Percentiles rank a stretch among this genome's conserved stretches.
These are phyloP conservation scores for Podosphaera aphanis DNA, from an alignment of 2,329 filamentous ascomycete species.

Conservation along the genomic window DNA sequence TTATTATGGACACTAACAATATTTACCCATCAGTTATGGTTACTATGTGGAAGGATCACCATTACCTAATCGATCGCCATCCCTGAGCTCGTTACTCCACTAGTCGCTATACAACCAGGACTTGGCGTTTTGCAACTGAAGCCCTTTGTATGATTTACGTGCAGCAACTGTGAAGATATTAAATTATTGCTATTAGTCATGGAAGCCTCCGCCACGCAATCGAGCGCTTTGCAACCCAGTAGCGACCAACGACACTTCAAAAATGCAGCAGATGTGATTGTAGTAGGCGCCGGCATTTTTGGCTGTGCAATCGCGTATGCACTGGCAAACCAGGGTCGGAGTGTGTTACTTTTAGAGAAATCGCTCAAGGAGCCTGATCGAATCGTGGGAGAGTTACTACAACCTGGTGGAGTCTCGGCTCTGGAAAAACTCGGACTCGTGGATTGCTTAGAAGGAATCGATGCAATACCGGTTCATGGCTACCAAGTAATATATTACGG, in stretches of 20 bases:
- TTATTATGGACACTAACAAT: no score
- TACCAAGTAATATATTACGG: slow-evolving; percentile 75
- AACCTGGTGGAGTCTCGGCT: slow-evolving; percentile 71
- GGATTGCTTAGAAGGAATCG: slow-evolving; percentile 71
- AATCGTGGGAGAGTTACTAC: slow-evolving; percentile 85
- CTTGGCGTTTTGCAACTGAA: no score
- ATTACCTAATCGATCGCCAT: no score
- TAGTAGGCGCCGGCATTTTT: slow-evolving; percentile 77
- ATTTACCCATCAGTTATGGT: no score
- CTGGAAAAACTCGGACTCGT: slow-evolving; percentile 58
- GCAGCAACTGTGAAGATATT: no score
- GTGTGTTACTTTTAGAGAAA: slow-evolving; percentile 70
- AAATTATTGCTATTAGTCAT: no score
- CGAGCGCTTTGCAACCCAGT: neutral
- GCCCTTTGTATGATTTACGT: no score
- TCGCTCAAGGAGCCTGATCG: slow-evolving; percentile 82
- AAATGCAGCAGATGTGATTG: slow-evolving; percentile 59
- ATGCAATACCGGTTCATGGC: slow-evolving; percentile 59
- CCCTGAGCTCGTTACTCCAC: no score
- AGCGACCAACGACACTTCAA: slow-evolving; percentile 9
- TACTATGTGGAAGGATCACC: no score
- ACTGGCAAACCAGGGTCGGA: slow-evolving; percentile 70
- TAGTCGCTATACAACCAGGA: no score
- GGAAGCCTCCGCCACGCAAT: neutral
- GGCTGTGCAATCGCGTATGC: slow-evolving; percentile 71